Conservation (phyloP, 1,284 basidiomycete genomes). For the Ganoderma sinense region DNA sequence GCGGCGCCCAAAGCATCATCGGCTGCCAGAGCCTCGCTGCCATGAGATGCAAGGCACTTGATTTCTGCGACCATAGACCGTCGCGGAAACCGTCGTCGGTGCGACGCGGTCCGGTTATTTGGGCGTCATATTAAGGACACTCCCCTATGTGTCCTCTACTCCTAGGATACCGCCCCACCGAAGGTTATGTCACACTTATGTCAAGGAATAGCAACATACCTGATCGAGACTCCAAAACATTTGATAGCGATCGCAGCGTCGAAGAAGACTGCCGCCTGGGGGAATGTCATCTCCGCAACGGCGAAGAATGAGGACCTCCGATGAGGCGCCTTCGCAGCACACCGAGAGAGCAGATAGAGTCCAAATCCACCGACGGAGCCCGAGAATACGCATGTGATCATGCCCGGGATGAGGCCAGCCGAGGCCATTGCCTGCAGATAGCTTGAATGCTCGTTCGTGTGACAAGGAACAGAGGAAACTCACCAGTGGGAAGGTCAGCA, state of each 20-base stretch:
- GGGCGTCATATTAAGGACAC: not conserved
- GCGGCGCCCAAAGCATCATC: not conserved
- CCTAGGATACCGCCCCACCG: not conserved
- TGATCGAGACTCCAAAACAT: conserved; percentile 96
- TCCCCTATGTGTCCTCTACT: not conserved
- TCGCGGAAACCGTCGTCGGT: not conserved
- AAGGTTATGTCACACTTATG: conserved; percentile 24
- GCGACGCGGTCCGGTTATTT: not conserved
- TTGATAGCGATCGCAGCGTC: conserved; percentile 96
- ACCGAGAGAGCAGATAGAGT: conserved; percentile 88
- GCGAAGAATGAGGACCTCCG: conserved; percentile 89
- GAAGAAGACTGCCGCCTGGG: conserved; percentile 84
- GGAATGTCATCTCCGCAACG: conserved; percentile 87
- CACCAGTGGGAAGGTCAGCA: conserved; percentile 85
- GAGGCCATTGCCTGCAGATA: conserved; percentile 79
- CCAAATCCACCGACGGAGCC: conserved; percentile 86
- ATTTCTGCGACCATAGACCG: not conserved
- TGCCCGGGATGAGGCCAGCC: conserved; percentile 86
- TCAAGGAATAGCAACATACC: conserved; percentile 48
- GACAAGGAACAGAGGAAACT: conserved; percentile 30
- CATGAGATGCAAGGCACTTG: not conserved
- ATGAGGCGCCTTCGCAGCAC: conserved; percentile 82
- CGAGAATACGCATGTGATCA: conserved; percentile 89
- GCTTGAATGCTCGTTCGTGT: not conserved
- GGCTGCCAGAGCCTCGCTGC: not conserved